Conservation (phyloP, 176 grass and related monocot genomes). For the Bromus sterilis region DNA sequence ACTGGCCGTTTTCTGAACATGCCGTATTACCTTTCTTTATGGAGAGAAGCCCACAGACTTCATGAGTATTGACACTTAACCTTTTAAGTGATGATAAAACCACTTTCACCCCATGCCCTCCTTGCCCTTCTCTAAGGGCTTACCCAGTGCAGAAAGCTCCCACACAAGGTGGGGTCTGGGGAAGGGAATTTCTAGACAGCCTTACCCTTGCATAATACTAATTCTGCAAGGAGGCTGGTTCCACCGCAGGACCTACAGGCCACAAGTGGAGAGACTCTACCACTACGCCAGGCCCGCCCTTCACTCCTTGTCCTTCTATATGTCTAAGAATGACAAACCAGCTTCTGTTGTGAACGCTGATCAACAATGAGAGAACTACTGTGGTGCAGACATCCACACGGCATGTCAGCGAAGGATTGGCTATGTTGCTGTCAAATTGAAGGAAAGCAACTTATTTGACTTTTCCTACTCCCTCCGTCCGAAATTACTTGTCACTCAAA, state of each 20-base stretch:
- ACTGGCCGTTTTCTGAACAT: neutral
- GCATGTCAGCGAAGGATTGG: neutral
- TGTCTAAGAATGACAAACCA: neutral
- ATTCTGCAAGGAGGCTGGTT: no score
- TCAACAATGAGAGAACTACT: neutral
- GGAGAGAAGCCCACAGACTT: neutral
- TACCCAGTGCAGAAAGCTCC: no score
- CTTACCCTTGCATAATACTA: no score
- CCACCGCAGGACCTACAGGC: no score
- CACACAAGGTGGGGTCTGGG: no score
- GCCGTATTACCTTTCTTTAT: neutral
- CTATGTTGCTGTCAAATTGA: no score
- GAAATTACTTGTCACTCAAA: no score
- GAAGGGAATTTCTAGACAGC: no score
- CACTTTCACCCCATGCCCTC: neutral
- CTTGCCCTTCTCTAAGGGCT: neutral
- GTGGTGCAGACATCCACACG: neutral
- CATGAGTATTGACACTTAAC: neutral
- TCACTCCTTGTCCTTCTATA: neutral
- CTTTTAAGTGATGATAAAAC: neutral
- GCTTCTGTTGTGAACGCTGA: neutral
- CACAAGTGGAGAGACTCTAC: no score
- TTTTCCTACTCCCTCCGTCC: no score
- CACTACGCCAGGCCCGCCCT: neutral
- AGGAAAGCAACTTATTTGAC: no score